Evolutionary conservation across 139 green algal species (phyloP).

Genomic region (Chlorella sp.): DNA sequence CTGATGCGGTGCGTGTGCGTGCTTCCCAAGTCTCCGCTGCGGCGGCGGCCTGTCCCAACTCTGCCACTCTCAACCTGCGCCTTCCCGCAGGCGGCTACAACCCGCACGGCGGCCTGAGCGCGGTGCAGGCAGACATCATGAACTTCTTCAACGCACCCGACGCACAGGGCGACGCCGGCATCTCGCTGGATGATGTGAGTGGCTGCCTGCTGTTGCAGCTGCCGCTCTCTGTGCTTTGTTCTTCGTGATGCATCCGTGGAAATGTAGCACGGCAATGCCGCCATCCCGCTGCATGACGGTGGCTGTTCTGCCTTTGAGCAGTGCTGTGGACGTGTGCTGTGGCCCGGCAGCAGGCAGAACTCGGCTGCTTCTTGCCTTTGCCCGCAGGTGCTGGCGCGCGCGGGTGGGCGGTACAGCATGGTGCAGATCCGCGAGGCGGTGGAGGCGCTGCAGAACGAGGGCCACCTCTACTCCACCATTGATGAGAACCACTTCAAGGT

Average conservation of each 20-base stretch:
- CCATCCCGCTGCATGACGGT: too few species aligned
- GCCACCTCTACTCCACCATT: slow-evolving; percentile 81
- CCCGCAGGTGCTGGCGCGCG: slow-evolving; percentile 39
- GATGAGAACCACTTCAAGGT: slow-evolving; percentile 83
- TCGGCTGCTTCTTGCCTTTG: too few species aligned
- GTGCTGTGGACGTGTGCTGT: too few species aligned
- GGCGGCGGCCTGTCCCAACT: too few species aligned
- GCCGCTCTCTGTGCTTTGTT: too few species aligned
- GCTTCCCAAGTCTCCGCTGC: too few species aligned
- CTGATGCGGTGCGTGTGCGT: neutral
- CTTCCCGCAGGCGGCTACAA: slow-evolving; percentile 32
- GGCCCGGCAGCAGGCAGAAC: too few species aligned
- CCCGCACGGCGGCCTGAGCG: slow-evolving; percentile 42
- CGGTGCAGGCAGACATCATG: slow-evolving; percentile 41
- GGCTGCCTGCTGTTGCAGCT: neutral
- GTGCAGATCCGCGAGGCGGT: slow-evolving; percentile 59
- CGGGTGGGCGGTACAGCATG: slow-evolving; percentile 47
- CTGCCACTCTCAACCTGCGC: too few species aligned
- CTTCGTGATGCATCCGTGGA: too few species aligned
- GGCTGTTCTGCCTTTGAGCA: too few species aligned
- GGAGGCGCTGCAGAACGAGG: slow-evolving; percentile 70
- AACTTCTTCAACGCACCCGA: slow-evolving; percentile 48
- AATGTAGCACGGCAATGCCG: too few species aligned
- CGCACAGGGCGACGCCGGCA: slow-evolving; percentile 34
- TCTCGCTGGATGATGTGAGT: slow-evolving; percentile 51